These are phyloP conservation scores for Eremomyces bilateralis DNA, from an alignment of 495 filamentous ascomycete species.

Conservation along the genomic window DNA sequence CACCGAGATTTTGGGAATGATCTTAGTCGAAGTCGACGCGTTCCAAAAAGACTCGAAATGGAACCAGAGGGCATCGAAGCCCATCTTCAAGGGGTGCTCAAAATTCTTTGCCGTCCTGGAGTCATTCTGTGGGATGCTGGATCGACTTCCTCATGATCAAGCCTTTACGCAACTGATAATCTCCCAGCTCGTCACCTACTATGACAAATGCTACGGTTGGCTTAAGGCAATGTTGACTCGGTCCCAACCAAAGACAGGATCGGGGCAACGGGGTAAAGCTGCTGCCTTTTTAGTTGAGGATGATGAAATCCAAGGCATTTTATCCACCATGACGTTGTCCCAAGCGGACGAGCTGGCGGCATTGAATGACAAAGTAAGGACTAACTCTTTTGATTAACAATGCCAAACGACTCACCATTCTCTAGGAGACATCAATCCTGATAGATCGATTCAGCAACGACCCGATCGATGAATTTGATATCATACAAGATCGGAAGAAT, in stretches of 20 bases:
- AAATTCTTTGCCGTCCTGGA: constrained; percentile 72
- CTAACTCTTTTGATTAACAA: no score
- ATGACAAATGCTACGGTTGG: constrained; percentile 77
- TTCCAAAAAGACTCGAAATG: constrained; percentile 78
- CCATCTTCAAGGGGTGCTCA: constrained; percentile 81
- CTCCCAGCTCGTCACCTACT: constrained; percentile 71
- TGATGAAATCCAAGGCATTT: neutral
- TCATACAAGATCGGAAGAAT: constrained; percentile 75
- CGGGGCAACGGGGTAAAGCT: neutral
- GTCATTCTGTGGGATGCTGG: constrained; percentile 84
- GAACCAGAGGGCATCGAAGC: constrained; percentile 50
- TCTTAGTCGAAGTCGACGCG: constrained; percentile 63
- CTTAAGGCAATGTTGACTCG: constrained; percentile 30
- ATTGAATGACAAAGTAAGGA: no score
- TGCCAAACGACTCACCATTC: no score
- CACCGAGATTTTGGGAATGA: constrained; percentile 61
- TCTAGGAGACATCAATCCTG: constrained; percentile 48
- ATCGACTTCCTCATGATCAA: constrained; percentile 88
- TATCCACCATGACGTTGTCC: no score
- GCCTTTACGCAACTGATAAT: constrained; percentile 84
- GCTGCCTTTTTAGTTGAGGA: neutral
- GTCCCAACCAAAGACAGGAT: neutral
- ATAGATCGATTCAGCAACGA: constrained; percentile 39
- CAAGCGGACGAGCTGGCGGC: no score
- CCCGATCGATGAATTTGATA: constrained; percentile 47